Percentiles rank a stretch among this genome's conserved stretches.
These are phyloP conservation scores for Annulohypoxylon maeteangense DNA, from an alignment of 495 filamentous ascomycete genomes.

Conservation along the genomic window DNA sequence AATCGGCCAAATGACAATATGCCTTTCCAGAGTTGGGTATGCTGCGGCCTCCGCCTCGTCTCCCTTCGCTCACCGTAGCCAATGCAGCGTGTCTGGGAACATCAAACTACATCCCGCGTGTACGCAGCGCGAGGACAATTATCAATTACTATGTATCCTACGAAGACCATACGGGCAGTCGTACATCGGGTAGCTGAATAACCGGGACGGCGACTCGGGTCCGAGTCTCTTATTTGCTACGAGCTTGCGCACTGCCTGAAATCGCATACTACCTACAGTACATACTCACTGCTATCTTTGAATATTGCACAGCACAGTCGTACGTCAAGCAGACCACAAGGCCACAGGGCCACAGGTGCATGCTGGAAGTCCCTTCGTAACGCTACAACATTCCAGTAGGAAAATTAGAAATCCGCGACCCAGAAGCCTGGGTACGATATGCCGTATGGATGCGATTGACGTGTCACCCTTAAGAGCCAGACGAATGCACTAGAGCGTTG, in stretches of 20 bases:
- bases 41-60: conserved; percentile 15
- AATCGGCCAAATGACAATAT: conserved; percentile 36
- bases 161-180: conserved; percentile 24
- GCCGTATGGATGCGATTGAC: conserved; percentile 42
- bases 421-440: conserved; percentile 45
- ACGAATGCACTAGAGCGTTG: conserved; percentile 29
- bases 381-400: conserved; percentile 24
- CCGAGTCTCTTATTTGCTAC: conserved; percentile 26
- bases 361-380: conserved; percentile 10
- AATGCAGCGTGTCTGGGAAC: conserved; percentile 20
- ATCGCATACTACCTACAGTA: background rate
- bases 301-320: conserved; percentile 30
- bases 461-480: conserved; percentile 40
- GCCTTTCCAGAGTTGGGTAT: conserved; percentile 24
- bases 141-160: too few species aligned
- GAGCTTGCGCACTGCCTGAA: conserved; percentile 32
- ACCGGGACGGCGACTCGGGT: conserved; percentile 12
- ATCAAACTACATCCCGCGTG: conserved; percentile 12
- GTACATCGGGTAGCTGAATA: conserved; percentile 36
- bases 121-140: conserved; percentile 29
- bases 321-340: conserved; percentile 28
- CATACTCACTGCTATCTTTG: conserved; percentile 19
- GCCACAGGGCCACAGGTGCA: conserved; percentile 17
- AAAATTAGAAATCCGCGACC: conserved; percentile 39
- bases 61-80: conserved; percentile 27